Base-by-base conservation (phyloP, 1,284 basidiomycete species). In the Violaceomyces palustris region DNA sequence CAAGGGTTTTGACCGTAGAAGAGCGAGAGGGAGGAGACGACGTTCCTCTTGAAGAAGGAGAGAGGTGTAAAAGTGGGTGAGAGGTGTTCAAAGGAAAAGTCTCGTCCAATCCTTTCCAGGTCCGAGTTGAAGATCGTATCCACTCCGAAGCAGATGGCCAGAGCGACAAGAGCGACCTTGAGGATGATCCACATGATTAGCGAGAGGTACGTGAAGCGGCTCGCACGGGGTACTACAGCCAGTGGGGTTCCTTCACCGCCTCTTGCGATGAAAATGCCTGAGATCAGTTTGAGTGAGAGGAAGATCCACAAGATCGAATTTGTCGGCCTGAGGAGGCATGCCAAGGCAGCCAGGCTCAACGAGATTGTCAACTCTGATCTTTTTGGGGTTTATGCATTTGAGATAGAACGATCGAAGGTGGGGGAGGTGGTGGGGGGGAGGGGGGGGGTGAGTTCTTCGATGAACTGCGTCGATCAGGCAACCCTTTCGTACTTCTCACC, bases 1-100 rank as follows among this genome's bases (percentile, higher is more conserved):
- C 83, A 86, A 1, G 85, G 76, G 51, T 82, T 88, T 3, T 79
- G 75, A n/a, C 94, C 94, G 70, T 98, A 99, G 72, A 96, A 97
- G n/a, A 85, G 76, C 0, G 94, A 92, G 15, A 97, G 79, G 27
- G 53, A 47, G 21, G 51, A 34, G 6, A 74, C 37, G 0, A 88
- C 76, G 66, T 94, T 93, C 34, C 85, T 83, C 30, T 78, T 75
- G 22, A 94, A 67, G 69, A 98, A 87, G 69, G 88, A 89, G 34
- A 86, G 74, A 1, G 88, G 81, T 1, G 91, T 87, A 57, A 92
- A 81, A 0, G 85, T 87, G 4, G n/a, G n/a, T n/a, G n/a, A n/a
- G n/a, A n/a, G n/a, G n/a, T n/a, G n/a, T n/a, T n/a, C n/a, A n/a
- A n/a, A n/a, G n/a, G n/a, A n/a, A n/a, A n/a, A n/a, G n/a, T n/a